A percentile compares a stretch with the other conserved stretches of the same genome.
Conservation (phyloP, 2,329 filamentous ascomycete genomes). For the Clonostachys rosea region DNA sequence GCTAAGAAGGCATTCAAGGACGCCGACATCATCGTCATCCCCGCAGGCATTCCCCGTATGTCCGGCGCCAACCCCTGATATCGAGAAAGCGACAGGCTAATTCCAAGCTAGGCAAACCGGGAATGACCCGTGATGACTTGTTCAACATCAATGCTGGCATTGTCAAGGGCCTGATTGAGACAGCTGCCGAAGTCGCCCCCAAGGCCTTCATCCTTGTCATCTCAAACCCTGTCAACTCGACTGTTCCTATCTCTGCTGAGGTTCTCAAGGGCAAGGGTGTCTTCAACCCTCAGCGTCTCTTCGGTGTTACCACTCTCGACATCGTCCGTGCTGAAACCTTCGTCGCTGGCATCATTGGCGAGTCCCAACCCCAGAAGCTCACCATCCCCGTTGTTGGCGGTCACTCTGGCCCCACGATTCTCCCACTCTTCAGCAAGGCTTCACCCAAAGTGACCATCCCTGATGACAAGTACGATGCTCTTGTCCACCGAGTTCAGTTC, state of each 20-base stretch:
- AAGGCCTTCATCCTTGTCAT: conserved; percentile 96
- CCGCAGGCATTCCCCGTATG: conserved; percentile 94
- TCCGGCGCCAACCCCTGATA: conserved; percentile 1
- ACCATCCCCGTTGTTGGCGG: conserved; percentile 91
- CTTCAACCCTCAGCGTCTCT: conserved; percentile 93
- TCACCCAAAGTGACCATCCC: conserved; percentile 77
- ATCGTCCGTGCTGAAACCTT: conserved; percentile 98
- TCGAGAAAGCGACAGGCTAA: conserved; percentile 6
- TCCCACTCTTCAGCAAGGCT: conserved; percentile 92
- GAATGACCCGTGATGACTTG: conserved; percentile 98
- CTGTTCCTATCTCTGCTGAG: conserved; percentile 95
- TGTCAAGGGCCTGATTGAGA: conserved; percentile 88
- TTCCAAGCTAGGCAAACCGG: conserved; percentile 74
- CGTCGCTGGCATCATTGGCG: conserved; percentile 78
- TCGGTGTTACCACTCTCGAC: conserved; percentile 97
- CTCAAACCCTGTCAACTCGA: conserved; percentile 99
- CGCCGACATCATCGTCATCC: conserved; percentile 94
- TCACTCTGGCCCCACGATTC: conserved; percentile 97
- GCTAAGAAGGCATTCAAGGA: conserved; percentile 85
- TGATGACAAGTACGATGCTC: conserved; percentile 80
- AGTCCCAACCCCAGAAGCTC: conserved; percentile 76
- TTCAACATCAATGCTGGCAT: conserved; percentile 99
- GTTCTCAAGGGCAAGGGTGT: conserved; percentile 89
- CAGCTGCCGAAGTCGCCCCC: conserved; percentile 80
- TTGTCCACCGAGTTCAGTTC: conserved; percentile 95